Conservation (phyloP, 2,329 filamentous ascomycete genomes). For the Ophiostoma populinum region DNA sequence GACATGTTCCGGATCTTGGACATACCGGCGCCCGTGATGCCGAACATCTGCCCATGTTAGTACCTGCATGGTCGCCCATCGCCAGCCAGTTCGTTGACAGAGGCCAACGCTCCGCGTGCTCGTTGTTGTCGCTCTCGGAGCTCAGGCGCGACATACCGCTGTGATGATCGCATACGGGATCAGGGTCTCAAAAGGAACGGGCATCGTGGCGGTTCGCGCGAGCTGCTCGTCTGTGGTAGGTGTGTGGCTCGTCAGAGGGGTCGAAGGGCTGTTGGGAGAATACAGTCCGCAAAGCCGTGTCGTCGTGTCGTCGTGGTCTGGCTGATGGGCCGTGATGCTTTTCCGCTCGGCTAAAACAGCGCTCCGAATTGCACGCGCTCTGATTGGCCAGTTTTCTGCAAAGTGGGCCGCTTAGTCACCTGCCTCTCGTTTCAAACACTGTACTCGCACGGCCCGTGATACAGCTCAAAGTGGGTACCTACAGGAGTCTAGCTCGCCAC, state of each 20-base stretch:
- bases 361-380: background rate
- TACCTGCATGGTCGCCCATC: background rate
- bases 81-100: too few species aligned
- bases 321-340: slow-evolving; percentile 1
- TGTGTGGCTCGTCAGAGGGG: background rate
- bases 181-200: slow-evolving; percentile 45
- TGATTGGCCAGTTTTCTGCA: too few species aligned
- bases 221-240: background rate
- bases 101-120: background rate
- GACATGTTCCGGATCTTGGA: slow-evolving; percentile 37
- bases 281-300: slow-evolving; percentile 1
- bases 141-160: slow-evolving; percentile 26
- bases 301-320: background rate
- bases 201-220: slow-evolving; percentile 27
- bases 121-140: background rate
- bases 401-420: slow-evolving; percentile 1
- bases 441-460: too few species aligned
- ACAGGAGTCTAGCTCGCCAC: too few species aligned
- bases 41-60: slow-evolving; percentile 38
- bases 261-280: background rate
- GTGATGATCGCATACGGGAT: slow-evolving; percentile 49
- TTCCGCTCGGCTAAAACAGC: slow-evolving; percentile 1
- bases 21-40: slow-evolving; percentile 39
- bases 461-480: too few species aligned
- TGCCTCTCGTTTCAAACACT: too few species aligned